These are phyloP conservation scores for Pichia sp. DNA, from an alignment of 1,139 yeast genomes.

Conservation along the genomic window DNA sequence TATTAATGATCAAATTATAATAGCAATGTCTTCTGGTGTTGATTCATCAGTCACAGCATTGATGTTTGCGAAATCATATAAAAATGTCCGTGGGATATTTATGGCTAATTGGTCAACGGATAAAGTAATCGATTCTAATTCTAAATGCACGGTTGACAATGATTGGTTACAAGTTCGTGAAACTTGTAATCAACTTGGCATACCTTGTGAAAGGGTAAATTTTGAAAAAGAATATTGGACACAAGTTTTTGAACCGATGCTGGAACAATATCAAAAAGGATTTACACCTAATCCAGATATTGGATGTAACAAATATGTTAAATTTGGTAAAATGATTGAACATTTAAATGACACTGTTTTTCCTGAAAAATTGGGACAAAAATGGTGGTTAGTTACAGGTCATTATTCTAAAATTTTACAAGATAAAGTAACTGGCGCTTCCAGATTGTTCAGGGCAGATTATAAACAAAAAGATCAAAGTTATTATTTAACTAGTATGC, in stretches of 20 bases:
- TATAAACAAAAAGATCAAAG: slow-evolving; percentile 79
- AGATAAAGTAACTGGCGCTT: slow-evolving; percentile 26
- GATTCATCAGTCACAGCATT: slow-evolving; percentile 92
- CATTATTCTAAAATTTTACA: slow-evolving; percentile 71
- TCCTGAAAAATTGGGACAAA: slow-evolving; percentile 16
- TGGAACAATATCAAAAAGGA: slow-evolving; percentile 62
- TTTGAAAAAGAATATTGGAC: slow-evolving; percentile 91
- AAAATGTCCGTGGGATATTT: slow-evolving; percentile 68
- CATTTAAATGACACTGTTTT: too few species aligned
- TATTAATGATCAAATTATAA: slow-evolving; percentile 52
- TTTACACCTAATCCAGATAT: slow-evolving; percentile 94
- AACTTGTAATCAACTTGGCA: slow-evolving; percentile 53
- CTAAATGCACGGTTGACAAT: slow-evolving; percentile 60
- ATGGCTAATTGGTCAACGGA: slow-evolving; percentile 85
- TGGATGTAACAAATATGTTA: slow-evolving; percentile 75
- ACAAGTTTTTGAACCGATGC: slow-evolving; percentile 89
- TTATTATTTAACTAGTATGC: slow-evolving; percentile 73
- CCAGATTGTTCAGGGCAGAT: slow-evolving; percentile 52
- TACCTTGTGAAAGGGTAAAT: slow-evolving; percentile 71
- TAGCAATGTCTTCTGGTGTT: slow-evolving; percentile 97
- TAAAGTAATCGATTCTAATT: slow-evolving; percentile 19
- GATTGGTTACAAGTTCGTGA: slow-evolving; percentile 83
- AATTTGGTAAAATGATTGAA: slow-evolving; percentile 72
- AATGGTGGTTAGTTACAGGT: slow-evolving; percentile 92
- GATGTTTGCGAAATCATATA: slow-evolving; percentile 44